Conservation (phyloP, 2,329 filamentous ascomycete species). For the Amesomyces nigricolor region DNA sequence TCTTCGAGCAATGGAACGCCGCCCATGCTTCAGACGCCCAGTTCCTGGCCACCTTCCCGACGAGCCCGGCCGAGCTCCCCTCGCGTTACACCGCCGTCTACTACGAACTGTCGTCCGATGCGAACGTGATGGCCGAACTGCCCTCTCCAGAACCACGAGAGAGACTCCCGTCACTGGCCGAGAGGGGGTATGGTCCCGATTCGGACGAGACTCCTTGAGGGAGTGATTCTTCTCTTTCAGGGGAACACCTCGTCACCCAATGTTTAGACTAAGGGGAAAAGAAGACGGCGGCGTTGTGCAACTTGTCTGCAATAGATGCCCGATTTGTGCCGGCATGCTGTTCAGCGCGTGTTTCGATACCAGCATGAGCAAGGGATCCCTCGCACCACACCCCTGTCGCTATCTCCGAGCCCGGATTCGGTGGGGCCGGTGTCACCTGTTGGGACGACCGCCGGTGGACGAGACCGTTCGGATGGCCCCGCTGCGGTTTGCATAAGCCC, state of each 20-base stretch:
- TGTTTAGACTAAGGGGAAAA: not conserved
- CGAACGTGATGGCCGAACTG: slow-evolving; percentile 18
- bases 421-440: not conserved
- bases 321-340: slow-evolving; percentile 2
- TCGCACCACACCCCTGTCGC: not conserved
- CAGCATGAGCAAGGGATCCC: not conserved
- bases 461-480: slow-evolving; percentile 17
- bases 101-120: not conserved
- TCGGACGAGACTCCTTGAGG: slow-evolving; percentile 14
- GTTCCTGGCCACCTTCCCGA: slow-evolving; percentile 42
- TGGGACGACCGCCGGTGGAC: slow-evolving; percentile 2
- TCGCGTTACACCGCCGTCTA: slow-evolving; percentile 39
- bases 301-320: slow-evolving; percentile 9
- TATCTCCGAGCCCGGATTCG: not conserved
- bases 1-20: slow-evolving; percentile 42
- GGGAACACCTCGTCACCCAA: not conserved
- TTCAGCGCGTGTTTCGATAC: not conserved
- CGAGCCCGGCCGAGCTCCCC: slow-evolving; percentile 42
- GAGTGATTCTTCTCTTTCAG: no score
- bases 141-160: slow-evolving; percentile 13
- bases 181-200: slow-evolving; percentile 19
- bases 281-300: not conserved
- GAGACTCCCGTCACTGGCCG: slow-evolving; percentile 30
- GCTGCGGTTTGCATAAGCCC: slow-evolving; percentile 8
- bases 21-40: slow-evolving; percentile 44